Evolutionary conservation across 2,329 filamentous ascomycete species (phyloP), one percentile per base, ranked within the genome.

Genomic region (Annulohypoxylon truncatum): DNA sequence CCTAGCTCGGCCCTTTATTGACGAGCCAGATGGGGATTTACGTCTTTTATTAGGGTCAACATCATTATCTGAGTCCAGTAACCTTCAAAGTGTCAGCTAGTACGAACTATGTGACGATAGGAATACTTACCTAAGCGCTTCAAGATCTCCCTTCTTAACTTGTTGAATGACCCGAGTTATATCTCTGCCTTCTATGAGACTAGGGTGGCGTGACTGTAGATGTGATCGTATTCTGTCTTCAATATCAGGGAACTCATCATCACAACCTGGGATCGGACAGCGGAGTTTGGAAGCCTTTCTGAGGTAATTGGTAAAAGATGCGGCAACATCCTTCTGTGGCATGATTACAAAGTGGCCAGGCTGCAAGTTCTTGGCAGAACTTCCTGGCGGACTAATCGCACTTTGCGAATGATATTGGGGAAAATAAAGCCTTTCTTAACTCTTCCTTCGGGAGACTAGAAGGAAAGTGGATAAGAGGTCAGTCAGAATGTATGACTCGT

Each of bases 251-350:
- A 63, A 62, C 20, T 65, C 55, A 12, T 56, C 57, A 4, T 9
- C 54, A 29, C 68, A 72, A 9, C 20, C 51, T 1, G 0, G 20
- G 9, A 66, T 3, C 0, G 65, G 52, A 61, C 70, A 72, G 2
- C 18, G 57, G 1, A 68, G n/a, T 46, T 61, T 69, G 1, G 58
- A 61, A 2, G 59, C 54, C n/a, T 63, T 71, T 12, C 70, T 53
- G 2, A 72, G 68, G 33, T 68, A 71, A 50, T 67, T 69, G 1
- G 64, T 71, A 15, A 51, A 72, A 1, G 68, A 69, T 2, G 59
- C n/a, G 0, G 48, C 38, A 26, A 71, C 55, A 18, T 65, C 67
- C 7, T 67, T 64, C 20, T 65, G 61, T 40, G 64, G 40, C 67
- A 69, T 67, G 6, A 20, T 57, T 53, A 31, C 4, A 10, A 51